A percentile compares a stretch with the other conserved stretches of the same genome.
Evolutionary conservation across 305 asterid genomes (phyloP).

Genomic region (Caryopteris hybrid): DNA sequence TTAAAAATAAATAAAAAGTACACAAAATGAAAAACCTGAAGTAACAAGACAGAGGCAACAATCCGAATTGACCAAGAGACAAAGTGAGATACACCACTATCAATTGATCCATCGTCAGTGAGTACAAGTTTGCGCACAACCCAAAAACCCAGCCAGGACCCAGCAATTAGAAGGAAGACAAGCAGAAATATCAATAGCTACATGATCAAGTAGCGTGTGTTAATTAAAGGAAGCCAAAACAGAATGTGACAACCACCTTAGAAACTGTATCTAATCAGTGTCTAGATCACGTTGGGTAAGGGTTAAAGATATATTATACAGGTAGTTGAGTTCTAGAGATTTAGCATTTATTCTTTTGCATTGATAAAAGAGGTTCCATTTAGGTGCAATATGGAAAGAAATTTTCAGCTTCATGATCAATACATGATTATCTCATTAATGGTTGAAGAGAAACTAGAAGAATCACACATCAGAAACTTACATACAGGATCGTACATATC

Average conservation of each 20-base stretch:
- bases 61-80: constrained; percentile 78
- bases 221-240: constrained; percentile 1
- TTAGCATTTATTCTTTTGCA: background rate
- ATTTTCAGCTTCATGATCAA: constrained; percentile 9
- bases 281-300: background rate
- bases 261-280: background rate
- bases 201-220: constrained; percentile 17
- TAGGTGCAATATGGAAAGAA: background rate
- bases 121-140: constrained; percentile 86
- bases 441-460: constrained; percentile 13
- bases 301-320: background rate
- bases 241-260: background rate
- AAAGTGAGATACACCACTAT: constrained; percentile 62
- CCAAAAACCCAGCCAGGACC: constrained; percentile 97
- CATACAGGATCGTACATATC: constrained; percentile 93
- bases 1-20: background rate
- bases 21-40: constrained; percentile 58
- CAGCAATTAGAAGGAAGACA: constrained; percentile 61
- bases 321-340: background rate
- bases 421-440: constrained; percentile 2
- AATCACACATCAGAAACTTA: constrained; percentile 54
- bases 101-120: constrained; percentile 74
- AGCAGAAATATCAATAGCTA: constrained; percentile 67
- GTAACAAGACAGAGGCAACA: constrained; percentile 68
- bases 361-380: background rate